Evolutionary conservation across 192 early-diverging fungal genomes (phyloP).

Genomic region (Obelidium mucronatum): DNA sequence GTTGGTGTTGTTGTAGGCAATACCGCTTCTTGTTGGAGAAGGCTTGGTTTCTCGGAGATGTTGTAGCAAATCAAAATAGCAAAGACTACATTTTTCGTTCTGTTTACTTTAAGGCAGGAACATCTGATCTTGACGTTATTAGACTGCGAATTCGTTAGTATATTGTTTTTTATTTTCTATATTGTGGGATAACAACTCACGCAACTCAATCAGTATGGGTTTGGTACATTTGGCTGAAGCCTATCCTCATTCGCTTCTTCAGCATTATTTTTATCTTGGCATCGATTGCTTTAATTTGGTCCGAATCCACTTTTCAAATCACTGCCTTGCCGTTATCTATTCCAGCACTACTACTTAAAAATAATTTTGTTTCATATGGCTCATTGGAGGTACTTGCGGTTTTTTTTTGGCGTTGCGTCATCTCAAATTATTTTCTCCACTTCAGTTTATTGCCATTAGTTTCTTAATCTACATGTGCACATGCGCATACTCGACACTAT

Average conservation of each 20-base stretch:
- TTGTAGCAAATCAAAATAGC: conserved; percentile 72
- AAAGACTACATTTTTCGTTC: conserved; percentile 59
- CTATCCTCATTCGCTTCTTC: conserved; percentile 63
- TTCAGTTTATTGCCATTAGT: conserved; percentile 72
- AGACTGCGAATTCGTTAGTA: conserved; percentile 42
- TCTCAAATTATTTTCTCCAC: conserved; percentile 45
- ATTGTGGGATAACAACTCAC: conserved; percentile 32
- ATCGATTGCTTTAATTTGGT: conserved; percentile 86
- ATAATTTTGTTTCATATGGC: conserved; percentile 42
- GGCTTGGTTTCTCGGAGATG: conserved; percentile 88
- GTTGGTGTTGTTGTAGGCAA: conserved; percentile 64
- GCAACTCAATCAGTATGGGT: conserved; percentile 87
- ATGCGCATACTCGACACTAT: conserved; percentile 90
- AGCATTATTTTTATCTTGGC: conserved; percentile 66
- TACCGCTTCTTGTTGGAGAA: conserved; percentile 75
- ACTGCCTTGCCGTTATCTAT: conserved; percentile 66
- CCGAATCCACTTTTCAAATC: conserved; percentile 89
- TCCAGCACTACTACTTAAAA: conserved; percentile 65
- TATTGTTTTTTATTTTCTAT: not conserved
- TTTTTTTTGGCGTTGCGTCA: not conserved
- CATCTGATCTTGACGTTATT: conserved; percentile 28
- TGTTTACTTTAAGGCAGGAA: conserved; percentile 27
- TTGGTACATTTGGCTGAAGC: conserved; percentile 81
- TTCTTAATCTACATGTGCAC: conserved; percentile 91
- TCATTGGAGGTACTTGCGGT: conserved; percentile 51